Conservation (phyloP, 495 filamentous ascomycete species). For the Penicillium subrubescens region DNA sequence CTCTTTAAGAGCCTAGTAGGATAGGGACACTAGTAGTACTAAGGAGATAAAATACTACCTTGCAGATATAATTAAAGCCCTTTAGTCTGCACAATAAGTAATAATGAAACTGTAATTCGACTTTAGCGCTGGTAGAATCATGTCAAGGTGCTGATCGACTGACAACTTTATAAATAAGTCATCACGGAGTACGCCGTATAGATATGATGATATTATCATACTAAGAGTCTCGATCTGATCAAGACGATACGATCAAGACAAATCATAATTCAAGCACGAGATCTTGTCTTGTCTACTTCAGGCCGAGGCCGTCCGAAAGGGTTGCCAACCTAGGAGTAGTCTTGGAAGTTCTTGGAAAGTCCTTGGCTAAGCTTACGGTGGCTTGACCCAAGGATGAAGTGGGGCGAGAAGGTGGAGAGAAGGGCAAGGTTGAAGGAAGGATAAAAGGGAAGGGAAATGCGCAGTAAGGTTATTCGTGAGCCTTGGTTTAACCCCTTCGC, state of each 20-base stretch:
- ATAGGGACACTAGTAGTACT: neutral
- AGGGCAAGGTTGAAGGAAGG: neutral
- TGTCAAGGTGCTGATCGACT: neutral
- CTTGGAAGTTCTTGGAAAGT: conserved; percentile 24
- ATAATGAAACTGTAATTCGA: neutral
- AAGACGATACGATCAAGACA: too few species aligned
- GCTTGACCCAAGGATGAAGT: conserved; percentile 19
- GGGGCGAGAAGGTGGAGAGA: neutral
- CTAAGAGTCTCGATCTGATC: conserved; percentile 5
- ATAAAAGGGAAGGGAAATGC: conserved; percentile 1
- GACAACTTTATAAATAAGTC: neutral
- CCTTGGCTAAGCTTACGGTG: conserved; percentile 33
- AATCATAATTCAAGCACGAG: neutral
- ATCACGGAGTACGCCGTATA: too few species aligned
- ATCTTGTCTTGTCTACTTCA: neutral
- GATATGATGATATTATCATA: neutral
- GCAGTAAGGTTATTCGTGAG: conserved; percentile 28
- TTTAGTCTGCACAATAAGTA: too few species aligned
- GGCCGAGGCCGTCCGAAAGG: neutral
- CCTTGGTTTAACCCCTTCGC: conserved; percentile 24
- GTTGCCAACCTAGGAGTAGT: conserved; percentile 2
- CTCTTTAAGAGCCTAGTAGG: neutral
- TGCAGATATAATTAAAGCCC: neutral
- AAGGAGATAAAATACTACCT: too few species aligned
- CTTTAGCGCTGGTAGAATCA: neutral